phyloP scores from a whole-genome alignment of 2,329 filamentous ascomycete genomes.

The Pestalotiopsis fici region DNA sequence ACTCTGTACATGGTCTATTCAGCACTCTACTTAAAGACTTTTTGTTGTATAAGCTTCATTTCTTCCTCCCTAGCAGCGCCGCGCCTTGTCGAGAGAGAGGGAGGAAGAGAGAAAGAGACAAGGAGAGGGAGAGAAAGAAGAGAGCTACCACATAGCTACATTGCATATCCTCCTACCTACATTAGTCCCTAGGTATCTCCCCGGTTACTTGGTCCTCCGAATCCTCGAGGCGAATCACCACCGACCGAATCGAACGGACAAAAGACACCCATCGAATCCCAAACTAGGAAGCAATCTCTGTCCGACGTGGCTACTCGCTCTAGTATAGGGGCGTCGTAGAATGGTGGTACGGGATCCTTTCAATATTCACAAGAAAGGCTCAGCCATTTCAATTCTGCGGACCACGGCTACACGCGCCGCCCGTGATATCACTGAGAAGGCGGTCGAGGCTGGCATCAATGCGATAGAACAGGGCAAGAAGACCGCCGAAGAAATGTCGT shows the following conservation, averaged over 20 bases:
- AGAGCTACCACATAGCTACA: no score
- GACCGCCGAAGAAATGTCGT: conserved; percentile 56
- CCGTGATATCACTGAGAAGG: conserved; percentile 45
- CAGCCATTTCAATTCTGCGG: conserved; percentile 42
- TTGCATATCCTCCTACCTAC: neutral
- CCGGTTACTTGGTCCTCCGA: neutral
- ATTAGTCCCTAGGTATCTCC: neutral
- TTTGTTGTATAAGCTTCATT: neutral
- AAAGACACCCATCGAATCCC: neutral
- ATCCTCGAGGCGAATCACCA: neutral
- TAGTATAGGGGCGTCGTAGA: neutral
- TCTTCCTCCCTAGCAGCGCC: neutral
- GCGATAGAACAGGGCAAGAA: conserved; percentile 44
- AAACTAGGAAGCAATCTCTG: neutral
- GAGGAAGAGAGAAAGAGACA: no score
- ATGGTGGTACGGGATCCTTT: conserved; percentile 49
- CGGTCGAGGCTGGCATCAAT: conserved; percentile 49
- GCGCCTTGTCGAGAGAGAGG: neutral
- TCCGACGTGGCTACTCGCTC: neutral
- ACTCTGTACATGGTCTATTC: neutral
- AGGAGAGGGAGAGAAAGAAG: no score
- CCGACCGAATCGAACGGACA: neutral
- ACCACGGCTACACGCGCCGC: conserved; percentile 47
- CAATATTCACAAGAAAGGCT: conserved; percentile 36
- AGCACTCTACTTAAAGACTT: neutral